phyloP scores from a whole-genome alignment of 2,329 filamentous ascomycete genomes.

The Westerdykella ornata region DNA sequence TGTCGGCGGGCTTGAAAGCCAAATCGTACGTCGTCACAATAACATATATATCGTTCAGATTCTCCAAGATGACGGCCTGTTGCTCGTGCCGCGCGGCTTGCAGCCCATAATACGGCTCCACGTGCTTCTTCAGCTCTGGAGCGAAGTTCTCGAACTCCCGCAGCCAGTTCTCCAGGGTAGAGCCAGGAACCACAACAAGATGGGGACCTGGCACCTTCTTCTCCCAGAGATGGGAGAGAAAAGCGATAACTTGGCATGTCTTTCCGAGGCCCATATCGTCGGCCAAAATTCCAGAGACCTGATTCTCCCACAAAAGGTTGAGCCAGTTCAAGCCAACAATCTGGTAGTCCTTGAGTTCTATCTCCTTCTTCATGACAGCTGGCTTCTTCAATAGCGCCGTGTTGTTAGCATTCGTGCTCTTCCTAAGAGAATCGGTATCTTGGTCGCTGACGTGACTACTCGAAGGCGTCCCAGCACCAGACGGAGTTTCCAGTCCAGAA shows the following conservation, averaged over 20 bases:
- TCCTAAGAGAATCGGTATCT: slow-evolving; percentile 42
- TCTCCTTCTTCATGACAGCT: slow-evolving; percentile 64
- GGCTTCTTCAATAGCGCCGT: slow-evolving; percentile 59
- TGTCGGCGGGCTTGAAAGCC: slow-evolving; percentile 54
- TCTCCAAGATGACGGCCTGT: slow-evolving; percentile 59
- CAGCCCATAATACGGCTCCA: slow-evolving; percentile 66
- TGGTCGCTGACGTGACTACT: slow-evolving; percentile 39
- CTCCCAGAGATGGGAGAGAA: slow-evolving; percentile 76
- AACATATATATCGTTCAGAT: slow-evolving; percentile 59
- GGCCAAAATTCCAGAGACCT: slow-evolving; percentile 82
- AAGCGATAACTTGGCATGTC: slow-evolving; percentile 91
- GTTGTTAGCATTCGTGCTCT: slow-evolving; percentile 17
- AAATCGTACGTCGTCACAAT: slow-evolving; percentile 68
- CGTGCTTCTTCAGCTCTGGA: slow-evolving; percentile 54
- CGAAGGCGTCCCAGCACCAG: slow-evolving; percentile 29
- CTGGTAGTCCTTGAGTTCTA: slow-evolving; percentile 87
- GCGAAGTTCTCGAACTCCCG: slow-evolving; percentile 85
- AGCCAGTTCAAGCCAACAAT: slow-evolving; percentile 94
- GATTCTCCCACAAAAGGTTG: slow-evolving; percentile 69
- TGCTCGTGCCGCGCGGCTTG: slow-evolving; percentile 62
- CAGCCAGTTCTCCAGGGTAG: slow-evolving; percentile 93
- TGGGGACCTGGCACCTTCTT: slow-evolving; percentile 63
- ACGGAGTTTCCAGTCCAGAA: slow-evolving; percentile 61
- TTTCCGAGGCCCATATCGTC: slow-evolving; percentile 97
- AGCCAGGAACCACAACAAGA: slow-evolving; percentile 83